Evolutionary conservation across 2,329 filamentous ascomycete genomes (phyloP), one percentile per base, ranked within the genome.

Genomic region (Kalmusia sp.): DNA sequence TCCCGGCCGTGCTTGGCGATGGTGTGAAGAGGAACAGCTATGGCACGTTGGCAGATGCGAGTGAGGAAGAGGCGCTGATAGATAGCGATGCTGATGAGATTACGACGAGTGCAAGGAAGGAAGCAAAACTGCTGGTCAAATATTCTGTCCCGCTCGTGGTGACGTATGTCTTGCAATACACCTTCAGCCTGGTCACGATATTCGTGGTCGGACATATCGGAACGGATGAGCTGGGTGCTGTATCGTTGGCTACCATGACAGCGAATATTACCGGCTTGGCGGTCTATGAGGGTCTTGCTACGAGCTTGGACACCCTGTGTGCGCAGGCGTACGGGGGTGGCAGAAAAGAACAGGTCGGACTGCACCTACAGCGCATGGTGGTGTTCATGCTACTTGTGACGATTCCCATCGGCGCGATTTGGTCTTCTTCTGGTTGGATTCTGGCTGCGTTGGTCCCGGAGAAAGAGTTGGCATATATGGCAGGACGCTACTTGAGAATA

Each of bases 161-260:
- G n/a, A 84, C 82, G 1, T 84, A 83, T 55, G 65, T 84, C 1
- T 72, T 84, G 4, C 80, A 84, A 56, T 84, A 84, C 59, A 81
- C 76, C 6, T 82, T 81, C 58, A 80, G 63, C 9, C 69, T 83
- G 28, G 77, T 82, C 49, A 81, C 80, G 1, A 81, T 81, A 19
- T 77, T 82, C 33, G 78, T 81, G 0, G 81, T 80, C 0, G 82
- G 82, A 1, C 81, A 81, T 59, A 75, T 84, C 7, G 77, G 81
- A 17, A 79, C 79, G 3, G 77, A 81, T 59, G 82, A 82, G 52
- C 66, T 84, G 8, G 82, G 80, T 1, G 82, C 82, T 0, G 80
- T 82, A 0, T 81, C 78, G 48, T 64, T 84, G 14, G 80, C 80
- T 21, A 77, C 80, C 21, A 83, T 81, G 39, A 84, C 81, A 0